Percentiles rank a stretch among this genome's conserved stretches.
Evolutionary conservation across 805 yeast genomes (phyloP).

Genomic region (Candida germanica): DNA sequence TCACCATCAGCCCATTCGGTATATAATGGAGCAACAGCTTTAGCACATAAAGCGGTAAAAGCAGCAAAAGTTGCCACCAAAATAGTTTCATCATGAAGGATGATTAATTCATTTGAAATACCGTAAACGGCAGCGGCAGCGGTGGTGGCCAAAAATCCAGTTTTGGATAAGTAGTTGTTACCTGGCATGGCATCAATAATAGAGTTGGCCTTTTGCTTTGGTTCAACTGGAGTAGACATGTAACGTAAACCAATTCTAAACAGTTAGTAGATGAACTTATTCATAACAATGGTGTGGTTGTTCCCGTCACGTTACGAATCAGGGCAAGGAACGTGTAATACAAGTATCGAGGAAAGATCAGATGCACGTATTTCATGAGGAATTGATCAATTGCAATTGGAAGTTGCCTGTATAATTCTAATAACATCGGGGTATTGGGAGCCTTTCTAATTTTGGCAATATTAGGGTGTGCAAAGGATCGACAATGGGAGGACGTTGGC

Average conservation of each 20-base stretch:
- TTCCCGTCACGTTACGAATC: too few relatives aligned
- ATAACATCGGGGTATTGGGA: too few relatives aligned
- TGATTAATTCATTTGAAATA: conserved; percentile 87
- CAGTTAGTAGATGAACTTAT: conserved; percentile 36
- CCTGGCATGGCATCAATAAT: conserved; percentile 94
- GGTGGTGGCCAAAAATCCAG: conserved; percentile 91
- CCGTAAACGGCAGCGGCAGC: conserved; percentile 95
- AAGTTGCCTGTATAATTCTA: too few relatives aligned
- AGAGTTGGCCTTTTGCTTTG: conserved; percentile 86
- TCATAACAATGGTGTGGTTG: too few relatives aligned
- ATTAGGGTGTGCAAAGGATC: too few relatives aligned
- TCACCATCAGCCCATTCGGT: conserved; percentile 90
- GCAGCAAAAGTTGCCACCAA: conserved; percentile 77
- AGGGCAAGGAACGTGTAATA: too few relatives aligned
- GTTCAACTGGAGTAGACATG: conserved; percentile 71
- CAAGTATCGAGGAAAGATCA: too few relatives aligned
- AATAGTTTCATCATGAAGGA: conserved; percentile 91
- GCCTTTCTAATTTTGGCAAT: too few relatives aligned
- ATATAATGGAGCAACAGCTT: conserved; percentile 90
- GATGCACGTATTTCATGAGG: too few relatives aligned
- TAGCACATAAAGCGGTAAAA: conserved; percentile 71
- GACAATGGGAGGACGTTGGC: too few relatives aligned
- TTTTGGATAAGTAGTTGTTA: conserved; percentile 79
- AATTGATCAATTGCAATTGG: too few relatives aligned
- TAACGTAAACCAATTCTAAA: conserved; percentile 59